Percentiles rank a stretch among this genome's conserved stretches.
Conservation (phyloP, 768 basidiomycete genomes). For the Boletus bicolor region DNA sequence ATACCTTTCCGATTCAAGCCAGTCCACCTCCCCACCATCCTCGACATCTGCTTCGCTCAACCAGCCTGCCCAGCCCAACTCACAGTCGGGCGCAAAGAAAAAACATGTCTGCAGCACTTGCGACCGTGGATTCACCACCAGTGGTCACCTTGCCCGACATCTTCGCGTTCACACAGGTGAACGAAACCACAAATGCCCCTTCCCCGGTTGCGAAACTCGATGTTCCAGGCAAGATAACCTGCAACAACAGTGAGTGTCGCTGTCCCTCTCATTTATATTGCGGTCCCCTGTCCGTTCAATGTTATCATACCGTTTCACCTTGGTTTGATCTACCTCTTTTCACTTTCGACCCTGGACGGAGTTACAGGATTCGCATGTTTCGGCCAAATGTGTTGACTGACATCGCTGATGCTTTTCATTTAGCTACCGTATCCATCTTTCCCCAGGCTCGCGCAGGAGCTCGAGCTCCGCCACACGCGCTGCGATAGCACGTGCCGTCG, state of each 20-base stretch:
- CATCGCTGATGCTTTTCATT: constrained; percentile 13
- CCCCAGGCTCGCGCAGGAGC: constrained; percentile 71
- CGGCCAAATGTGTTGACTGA: not conserved
- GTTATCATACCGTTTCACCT: not conserved
- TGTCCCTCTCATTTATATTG: not conserved
- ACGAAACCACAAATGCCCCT: constrained; percentile 89
- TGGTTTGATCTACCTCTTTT: constrained; percentile 3
- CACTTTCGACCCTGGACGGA: constrained; percentile 15
- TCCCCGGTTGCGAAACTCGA: constrained; percentile 90
- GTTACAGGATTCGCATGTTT: constrained; percentile 6
- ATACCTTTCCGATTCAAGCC: constrained; percentile 29
- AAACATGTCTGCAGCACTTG: constrained; percentile 69
- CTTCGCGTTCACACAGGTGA: constrained; percentile 90
- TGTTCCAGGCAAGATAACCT: constrained; percentile 91
- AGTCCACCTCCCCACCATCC: constrained; percentile 14
- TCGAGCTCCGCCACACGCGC: constrained; percentile 54
- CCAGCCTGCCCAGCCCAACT: not conserved
- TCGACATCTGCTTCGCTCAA: not conserved
- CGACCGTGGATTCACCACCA: constrained; percentile 79
- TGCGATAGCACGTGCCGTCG: constrained; percentile 47
- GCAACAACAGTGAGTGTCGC: constrained; percentile 34
- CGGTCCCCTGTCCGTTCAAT: constrained; percentile 1
- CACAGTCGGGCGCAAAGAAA: constrained; percentile 24
- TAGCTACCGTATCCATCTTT: constrained; percentile 79
- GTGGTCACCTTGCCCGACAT: constrained; percentile 85